Conservation (phyloP, 75 land plant genomes). For the Pinus tabuliformis region DNA sequence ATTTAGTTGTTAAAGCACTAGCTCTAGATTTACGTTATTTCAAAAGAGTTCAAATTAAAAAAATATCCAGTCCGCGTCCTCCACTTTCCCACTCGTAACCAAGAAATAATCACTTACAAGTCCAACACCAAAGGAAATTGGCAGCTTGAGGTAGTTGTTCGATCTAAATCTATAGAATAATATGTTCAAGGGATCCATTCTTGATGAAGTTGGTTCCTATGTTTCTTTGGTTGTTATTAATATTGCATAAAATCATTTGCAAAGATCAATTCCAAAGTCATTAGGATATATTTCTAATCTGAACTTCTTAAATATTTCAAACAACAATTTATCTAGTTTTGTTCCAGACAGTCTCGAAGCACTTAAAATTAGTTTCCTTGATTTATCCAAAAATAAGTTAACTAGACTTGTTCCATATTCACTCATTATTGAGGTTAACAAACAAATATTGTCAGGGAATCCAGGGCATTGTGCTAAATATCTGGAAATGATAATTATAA, state of each 20-base stretch:
- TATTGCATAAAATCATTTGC: slow-evolving; percentile 43
- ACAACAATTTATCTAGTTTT: slow-evolving; percentile 60
- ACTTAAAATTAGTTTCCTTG: slow-evolving; percentile 49
- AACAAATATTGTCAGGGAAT: slow-evolving; percentile 55
- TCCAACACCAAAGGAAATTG: slow-evolving; percentile 27
- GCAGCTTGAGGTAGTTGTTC: slow-evolving; percentile 49
- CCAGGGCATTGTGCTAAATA: slow-evolving; percentile 41
- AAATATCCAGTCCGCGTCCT: no score
- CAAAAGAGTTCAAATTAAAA: no score
- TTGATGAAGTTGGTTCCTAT: slow-evolving; percentile 37
- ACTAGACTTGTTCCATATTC: slow-evolving; percentile 67
- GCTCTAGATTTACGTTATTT: no score
- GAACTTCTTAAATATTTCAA: slow-evolving; percentile 61
- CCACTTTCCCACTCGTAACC: slow-evolving; percentile 6
- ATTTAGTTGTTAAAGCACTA: no score
- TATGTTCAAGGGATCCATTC: slow-evolving; percentile 50
- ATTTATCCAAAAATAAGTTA: slow-evolving; percentile 64
- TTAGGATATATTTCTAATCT: slow-evolving; percentile 38
- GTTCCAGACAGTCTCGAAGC: slow-evolving; percentile 56
- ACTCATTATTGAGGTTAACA: slow-evolving; percentile 32
- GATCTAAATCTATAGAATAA: slow-evolving; percentile 40
- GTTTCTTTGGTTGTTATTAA: slow-evolving; percentile 36
- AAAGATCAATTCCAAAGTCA: slow-evolving; percentile 60
- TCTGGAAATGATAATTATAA: background rate
- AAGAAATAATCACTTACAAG: slow-evolving; percentile 50